Base-by-base conservation (phyloP, 108 stramenopile species). In the Skeletonema costatum region DNA sequence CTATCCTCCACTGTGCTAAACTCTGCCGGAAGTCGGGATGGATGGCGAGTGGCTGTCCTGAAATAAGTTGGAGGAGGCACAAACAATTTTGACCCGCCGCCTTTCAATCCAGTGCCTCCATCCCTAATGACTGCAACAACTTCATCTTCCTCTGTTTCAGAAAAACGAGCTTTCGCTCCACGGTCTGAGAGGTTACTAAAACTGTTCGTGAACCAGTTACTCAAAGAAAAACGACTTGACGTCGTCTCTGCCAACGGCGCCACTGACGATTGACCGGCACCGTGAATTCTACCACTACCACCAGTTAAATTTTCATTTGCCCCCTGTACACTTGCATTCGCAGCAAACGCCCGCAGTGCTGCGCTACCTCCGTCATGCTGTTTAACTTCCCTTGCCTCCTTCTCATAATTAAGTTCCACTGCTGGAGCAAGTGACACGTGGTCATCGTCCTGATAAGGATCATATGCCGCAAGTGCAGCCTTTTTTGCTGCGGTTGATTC, bases 21-120 rank as follows among this genome's bases (percentile, higher is more conserved):
- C 32, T 62, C 66, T 4, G 59, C 51, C 9, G 50, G 63, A 2
- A 70, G 31, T 14, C 73, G 78, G 1, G 78, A 80, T 11, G 78
- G 71, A 73, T 80, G 78, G 30, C 71, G 71, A 16, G 71, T 80
- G 14, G 67, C 67, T 3, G 53, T 33, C n/a, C 71, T 60, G 25
- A 80, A 73, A 12, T 30, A 53, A 21, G 70, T 67, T 36, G 78
- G 67, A 32, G 78, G 64, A 44, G 78, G 78, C 0, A 67, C 71
- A 30, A 80, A 48, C 21, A 80, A 73, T 32, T 33, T 69, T 13
- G 71, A 33, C 4, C 64, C 38, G 1, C 44, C 60, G 13, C 25
- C 39, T 39, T 32, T 21, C 4, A 21, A 6, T 16, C 73, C 73
- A 10, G 58, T 30, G 51, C 12, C 31, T 41, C 56, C 60, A n/a